phyloP scores from a whole-genome alignment of 352 stramenopile species.

The Globisporangium ultimum region DNA sequence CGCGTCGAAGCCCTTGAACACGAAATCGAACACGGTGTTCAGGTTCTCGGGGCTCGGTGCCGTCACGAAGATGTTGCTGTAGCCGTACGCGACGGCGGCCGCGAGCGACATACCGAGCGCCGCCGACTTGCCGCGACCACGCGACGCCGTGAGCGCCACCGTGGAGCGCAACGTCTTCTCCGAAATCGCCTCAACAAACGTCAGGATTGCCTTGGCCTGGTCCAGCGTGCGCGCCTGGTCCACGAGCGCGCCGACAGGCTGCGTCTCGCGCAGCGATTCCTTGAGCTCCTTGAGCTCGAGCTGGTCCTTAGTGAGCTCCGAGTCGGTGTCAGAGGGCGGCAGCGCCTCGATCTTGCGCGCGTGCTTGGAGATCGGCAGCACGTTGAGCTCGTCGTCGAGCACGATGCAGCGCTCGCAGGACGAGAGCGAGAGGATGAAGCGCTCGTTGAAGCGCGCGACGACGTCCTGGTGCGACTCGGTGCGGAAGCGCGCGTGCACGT shows the following conservation, averaged over 20 bases:
- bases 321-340: conserved; percentile 47
- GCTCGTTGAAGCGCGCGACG: conserved; percentile 98
- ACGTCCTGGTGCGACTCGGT: conserved; percentile 93
- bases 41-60: conserved; percentile 98
- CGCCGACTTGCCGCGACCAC: conserved; percentile 96
- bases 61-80: conserved; percentile 97
- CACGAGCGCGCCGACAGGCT: conserved; percentile 94
- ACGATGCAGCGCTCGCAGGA: conserved; percentile 96
- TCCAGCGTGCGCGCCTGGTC: conserved; percentile 94
- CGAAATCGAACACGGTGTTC: conserved; percentile 98
- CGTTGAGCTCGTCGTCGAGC: conserved; percentile 99
- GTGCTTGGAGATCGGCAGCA: conserved; percentile 95
- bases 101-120: conserved; percentile 93
- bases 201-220: conserved; percentile 95
- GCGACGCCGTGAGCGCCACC: conserved; percentile 93
- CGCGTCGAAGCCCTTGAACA: conserved; percentile 93
- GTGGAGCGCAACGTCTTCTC: conserved; percentile 95
- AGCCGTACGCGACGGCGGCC: conserved; percentile 86
- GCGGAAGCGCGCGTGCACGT: conserved; percentile 89
- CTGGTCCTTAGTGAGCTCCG: conserved; percentile 74
- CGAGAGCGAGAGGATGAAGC: conserved; percentile 98
- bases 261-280: conserved; percentile 93
- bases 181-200: conserved; percentile 97
- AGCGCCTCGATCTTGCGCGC: conserved; percentile 88
- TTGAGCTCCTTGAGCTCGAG: conserved; percentile 93